Base-by-base conservation (phyloP, 352 stramenopile species). In the Globisporangium okanoganense region DNA sequence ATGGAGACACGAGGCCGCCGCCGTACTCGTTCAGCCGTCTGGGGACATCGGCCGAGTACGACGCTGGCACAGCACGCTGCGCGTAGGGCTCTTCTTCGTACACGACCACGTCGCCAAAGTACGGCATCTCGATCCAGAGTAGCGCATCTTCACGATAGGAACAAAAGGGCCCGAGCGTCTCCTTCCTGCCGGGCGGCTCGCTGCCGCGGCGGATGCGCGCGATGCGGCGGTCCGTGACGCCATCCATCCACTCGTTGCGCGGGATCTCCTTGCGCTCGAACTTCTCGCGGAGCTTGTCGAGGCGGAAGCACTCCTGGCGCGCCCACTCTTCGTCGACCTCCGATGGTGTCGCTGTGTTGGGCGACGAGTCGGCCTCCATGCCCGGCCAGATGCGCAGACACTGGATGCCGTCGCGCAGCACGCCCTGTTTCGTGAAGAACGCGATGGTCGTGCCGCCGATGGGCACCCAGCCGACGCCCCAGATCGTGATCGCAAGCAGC, bases 11-110 rank as follows among this genome's bases (percentile, higher is more conserved):
- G 12, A 62, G 36, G 2, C 54, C 70, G 13, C 62, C 58, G 18
- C 61, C 62, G 33, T 78, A 78, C 43, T 66, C 72, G 25, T 75
- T 82, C 48, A 79, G 61, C 3, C 75, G 72, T 45, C 70, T 63
- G 0, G 70, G 70, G 48, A 85, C 75, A 29, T 88, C 76, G 0
- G 71, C 65, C n/a, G 72, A 70, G 58, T 85, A 86, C 25, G 73
- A 87, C 16, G 73, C 77, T 13, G 72, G 81, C 45, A 84, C 52
- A 22, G 77, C 85, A 43, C 85, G 78, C 54, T 94, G 74, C 8
- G 86, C 79, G 68, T 97, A 97, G 6, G 87, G 84, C 50, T 95
- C 84, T 66, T 98, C 92, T 66, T 98, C 92, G 61, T 97, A 97
- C 25, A 98, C 82, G 4, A 98, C 87, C 3, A 92, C 82, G 52